Evolutionary conservation across 306 rosid genomes (phyloP).

Genomic region (Lathyrus sativus): DNA sequence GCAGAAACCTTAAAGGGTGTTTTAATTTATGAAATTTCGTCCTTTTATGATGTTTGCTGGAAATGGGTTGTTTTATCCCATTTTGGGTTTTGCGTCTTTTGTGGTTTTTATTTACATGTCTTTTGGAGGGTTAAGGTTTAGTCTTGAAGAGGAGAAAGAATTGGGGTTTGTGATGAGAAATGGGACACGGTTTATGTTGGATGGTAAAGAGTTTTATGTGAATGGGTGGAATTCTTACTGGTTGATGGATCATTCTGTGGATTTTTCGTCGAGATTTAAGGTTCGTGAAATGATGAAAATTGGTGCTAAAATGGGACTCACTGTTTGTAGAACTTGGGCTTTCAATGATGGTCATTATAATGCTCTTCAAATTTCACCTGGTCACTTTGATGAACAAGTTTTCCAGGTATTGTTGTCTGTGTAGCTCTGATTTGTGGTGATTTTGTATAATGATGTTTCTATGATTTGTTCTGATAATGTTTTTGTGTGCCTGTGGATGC

Average conservation of each 20-base stretch:
- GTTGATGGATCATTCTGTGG: conserved; percentile 85
- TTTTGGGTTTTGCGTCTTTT: conserved; percentile 71
- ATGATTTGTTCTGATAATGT: conserved; percentile 24
- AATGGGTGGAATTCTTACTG: conserved; percentile 99
- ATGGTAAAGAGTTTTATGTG: conserved; percentile 71
- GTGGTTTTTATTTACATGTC: conserved; percentile 74
- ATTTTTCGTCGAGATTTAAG: conserved; percentile 55
- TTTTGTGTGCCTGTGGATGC: conserved; percentile 26
- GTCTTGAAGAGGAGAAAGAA: conserved; percentile 38
- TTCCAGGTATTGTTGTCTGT: conserved; percentile 65
- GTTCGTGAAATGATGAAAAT: conserved; percentile 68
- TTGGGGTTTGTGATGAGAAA: conserved; percentile 77
- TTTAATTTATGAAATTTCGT: conserved; percentile 42
- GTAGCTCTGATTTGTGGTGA: conserved; percentile 22
- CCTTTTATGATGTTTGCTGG: conserved; percentile 54
- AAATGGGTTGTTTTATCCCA: conserved; percentile 66
- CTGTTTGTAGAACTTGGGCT: conserved; percentile 97
- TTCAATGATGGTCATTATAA: conserved; percentile 88
- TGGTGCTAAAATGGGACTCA: conserved; percentile 89
- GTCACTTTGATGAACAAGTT: conserved; percentile 75
- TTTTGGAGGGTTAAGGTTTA: conserved; percentile 60
- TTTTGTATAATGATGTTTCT: conserved; percentile 16
- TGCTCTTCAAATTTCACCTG: conserved; percentile 92
- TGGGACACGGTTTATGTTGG: conserved; percentile 71
- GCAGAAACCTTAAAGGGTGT: conserved; percentile 42